These are phyloP conservation scores for Botryotinia globosa DNA, from an alignment of 2,329 filamentous ascomycete genomes.

Conservation along the genomic window DNA sequence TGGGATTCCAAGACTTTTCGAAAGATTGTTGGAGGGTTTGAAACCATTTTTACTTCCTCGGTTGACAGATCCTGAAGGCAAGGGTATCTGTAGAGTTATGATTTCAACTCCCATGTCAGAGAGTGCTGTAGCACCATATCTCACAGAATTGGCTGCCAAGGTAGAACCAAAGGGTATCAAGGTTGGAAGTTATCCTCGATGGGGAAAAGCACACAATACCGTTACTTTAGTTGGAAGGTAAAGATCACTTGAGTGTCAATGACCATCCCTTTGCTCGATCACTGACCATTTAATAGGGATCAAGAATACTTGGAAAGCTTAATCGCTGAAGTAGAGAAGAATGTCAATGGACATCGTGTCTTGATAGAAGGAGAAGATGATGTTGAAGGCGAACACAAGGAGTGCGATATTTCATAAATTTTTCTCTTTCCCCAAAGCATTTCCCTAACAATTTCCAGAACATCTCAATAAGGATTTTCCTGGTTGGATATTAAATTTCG, in stretches of 20 bases:
- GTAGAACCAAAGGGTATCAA: constrained; percentile 78
- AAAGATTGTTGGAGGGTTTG: constrained; percentile 72
- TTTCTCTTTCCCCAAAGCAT: background rate
- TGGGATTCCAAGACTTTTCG: constrained; percentile 81
- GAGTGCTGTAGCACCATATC: constrained; percentile 77
- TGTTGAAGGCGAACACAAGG: constrained; percentile 31
- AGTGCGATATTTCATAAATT: constrained; percentile 16
- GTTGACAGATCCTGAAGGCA: constrained; percentile 74
- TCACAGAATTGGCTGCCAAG: constrained; percentile 73
- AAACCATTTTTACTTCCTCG: constrained; percentile 69
- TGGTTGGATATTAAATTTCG: background rate
- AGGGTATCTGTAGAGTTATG: constrained; percentile 73
- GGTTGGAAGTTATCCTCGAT: constrained; percentile 91
- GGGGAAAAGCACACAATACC: constrained; percentile 83
- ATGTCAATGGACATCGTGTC: constrained; percentile 71
- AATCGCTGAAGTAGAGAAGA: constrained; percentile 71
- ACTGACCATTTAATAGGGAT: constrained; percentile 49
- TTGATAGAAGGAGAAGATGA: constrained; percentile 70
- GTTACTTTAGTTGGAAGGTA: constrained; percentile 77
- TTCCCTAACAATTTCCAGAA: constrained; percentile 17
- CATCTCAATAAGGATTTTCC: constrained; percentile 12
- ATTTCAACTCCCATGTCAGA: constrained; percentile 87
- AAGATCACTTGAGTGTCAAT: constrained; percentile 27
- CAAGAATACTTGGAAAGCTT: constrained; percentile 74
- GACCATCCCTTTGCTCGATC: background rate